Evolutionary conservation across 176 grass and related monocot species (phyloP).

Genomic region (Triticum monococcum): DNA sequence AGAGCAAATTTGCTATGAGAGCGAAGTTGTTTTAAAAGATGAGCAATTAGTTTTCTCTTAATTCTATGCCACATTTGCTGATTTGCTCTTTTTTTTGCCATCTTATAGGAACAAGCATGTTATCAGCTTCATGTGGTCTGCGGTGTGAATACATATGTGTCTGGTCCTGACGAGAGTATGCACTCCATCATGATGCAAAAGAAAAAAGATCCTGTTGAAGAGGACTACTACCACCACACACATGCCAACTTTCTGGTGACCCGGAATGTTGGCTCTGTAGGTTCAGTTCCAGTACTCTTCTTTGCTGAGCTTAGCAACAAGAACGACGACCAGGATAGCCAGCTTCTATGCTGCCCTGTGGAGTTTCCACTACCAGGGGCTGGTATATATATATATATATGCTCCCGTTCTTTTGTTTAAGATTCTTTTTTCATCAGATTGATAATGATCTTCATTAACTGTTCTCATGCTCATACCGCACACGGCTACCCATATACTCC

Average conservation of each 20-base stretch:
- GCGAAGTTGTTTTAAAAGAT: background rate
- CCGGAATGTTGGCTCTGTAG: background rate
- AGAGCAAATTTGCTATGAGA: background rate
- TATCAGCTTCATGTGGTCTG: slow-evolving; percentile 1
- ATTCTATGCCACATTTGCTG: background rate
- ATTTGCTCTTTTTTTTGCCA: background rate
- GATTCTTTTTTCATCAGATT: background rate
- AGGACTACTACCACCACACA: background rate
- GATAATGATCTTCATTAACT: background rate
- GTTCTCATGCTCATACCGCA: background rate
- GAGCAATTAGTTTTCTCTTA: background rate
- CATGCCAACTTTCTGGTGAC: slow-evolving; percentile 17
- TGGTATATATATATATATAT: background rate
- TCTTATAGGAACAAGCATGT: background rate
- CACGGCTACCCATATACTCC: background rate
- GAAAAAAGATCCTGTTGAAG: background rate
- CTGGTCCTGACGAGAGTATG: background rate
- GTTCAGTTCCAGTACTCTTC: background rate
- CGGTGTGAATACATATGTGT: background rate
- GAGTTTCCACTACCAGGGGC: background rate
- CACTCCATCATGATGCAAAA: background rate
- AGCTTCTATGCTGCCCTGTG: background rate
- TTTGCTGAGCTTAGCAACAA: background rate
- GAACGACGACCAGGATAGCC: background rate
- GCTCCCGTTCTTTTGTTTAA: background rate